Base-by-base conservation (phyloP, 164 flowering plant species). In the Annona squamosa region DNA sequence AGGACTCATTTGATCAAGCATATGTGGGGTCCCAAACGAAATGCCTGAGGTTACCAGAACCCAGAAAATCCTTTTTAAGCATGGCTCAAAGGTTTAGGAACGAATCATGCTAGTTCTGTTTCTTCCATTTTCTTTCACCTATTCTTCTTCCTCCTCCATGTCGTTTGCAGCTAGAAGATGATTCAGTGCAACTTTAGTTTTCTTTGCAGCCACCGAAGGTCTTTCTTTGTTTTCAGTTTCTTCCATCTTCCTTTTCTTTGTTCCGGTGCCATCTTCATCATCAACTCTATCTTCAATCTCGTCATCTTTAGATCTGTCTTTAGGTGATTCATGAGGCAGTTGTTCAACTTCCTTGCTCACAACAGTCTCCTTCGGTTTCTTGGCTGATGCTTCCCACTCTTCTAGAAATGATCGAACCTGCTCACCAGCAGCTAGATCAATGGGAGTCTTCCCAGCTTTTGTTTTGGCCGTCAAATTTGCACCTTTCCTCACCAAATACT, bases 401-500 rank as follows among this genome's bases (percentile, higher is more conserved):
- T 78, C 71, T 52, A 95, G 79, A 69, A 80, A 69, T 0, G 84
- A 73, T 56, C 88, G 85, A 37, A 90, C 71, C 75, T 90, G 97
- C 17, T 89, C 89, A 67, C 63, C 85, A 72, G 59, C 81, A 41
- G 97, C 87, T 65, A 93, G 82, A 82, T 95, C 96, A 65, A 84
- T 74, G 56, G 97, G 91, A 19, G 88, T 86, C 77, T 87, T 91
- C 63, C 97, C 99, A 41, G 97, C 91, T 78, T 88, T 93, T 57
- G 90, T 90, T 81, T 81, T 90, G 7, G 81, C 78, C 68, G 77
- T 79, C 41, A 84, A 77, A 78, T 77, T 87, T 3, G 90, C 82
- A 46, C 93, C 96, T 86, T 93, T 95, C 83, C 81, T 90, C 0
- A 88, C 81, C 81, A 95, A 82, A 76, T 90, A 90, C 78, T 87